Evolutionary conservation across 2,329 filamentous ascomycete genomes (phyloP).

Genomic region (Fusarium lateritium): DNA sequence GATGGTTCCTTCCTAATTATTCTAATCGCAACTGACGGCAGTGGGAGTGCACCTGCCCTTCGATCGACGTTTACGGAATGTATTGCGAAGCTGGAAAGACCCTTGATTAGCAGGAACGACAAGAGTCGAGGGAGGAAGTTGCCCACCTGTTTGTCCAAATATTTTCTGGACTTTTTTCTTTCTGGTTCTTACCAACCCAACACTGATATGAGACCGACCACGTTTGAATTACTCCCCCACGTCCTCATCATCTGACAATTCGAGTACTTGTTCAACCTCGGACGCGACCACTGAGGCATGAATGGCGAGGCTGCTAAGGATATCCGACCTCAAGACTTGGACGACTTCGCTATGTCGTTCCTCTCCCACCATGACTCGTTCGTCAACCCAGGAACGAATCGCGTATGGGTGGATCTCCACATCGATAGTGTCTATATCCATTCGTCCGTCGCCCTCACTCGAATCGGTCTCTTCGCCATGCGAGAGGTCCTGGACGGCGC

Average conservation of each 20-base stretch:
- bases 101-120: background rate
- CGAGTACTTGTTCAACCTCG: background rate
- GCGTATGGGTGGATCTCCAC: background rate
- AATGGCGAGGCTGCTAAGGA: background rate
- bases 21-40: conserved; percentile 10
- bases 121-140: background rate
- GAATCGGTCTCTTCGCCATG: background rate
- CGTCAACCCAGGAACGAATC: conserved; percentile 1
- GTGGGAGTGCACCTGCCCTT: conserved; percentile 6
- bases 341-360: background rate
- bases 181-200: background rate
- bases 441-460: background rate
- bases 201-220: background rate
- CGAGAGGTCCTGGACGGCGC: background rate
- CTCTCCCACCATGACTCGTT: background rate
- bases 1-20: background rate
- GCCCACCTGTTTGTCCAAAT: background rate
- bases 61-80: background rate
- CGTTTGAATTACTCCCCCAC: background rate
- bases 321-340: background rate
- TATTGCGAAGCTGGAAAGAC: background rate
- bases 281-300: too few species aligned
- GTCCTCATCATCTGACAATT: conserved; percentile 8
- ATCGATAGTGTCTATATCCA: background rate
- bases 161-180: background rate